A percentile compares a stretch with the other conserved stretches of the same genome.
Evolutionary conservation across 2,329 filamentous ascomycete genomes (phyloP).

Genomic region (Fusarium tanahbumbuense): DNA sequence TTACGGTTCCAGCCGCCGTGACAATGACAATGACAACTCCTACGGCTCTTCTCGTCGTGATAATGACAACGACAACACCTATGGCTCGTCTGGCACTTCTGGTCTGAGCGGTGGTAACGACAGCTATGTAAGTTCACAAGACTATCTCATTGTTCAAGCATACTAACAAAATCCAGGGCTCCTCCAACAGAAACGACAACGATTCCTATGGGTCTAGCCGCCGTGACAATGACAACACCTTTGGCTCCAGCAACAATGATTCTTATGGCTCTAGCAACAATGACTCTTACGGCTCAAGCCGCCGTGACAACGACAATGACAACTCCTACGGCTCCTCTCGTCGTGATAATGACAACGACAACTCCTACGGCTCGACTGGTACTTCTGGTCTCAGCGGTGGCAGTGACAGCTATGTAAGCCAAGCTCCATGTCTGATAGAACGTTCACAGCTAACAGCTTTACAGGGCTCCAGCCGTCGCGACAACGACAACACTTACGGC

Average conservation of each 20-base stretch:
- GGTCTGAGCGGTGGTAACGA: background rate
- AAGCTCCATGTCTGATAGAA: background rate
- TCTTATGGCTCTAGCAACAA: slow-evolving; percentile 16
- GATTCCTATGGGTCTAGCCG: slow-evolving; percentile 15
- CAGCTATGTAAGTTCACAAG: slow-evolving; percentile 2
- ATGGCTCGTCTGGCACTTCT: slow-evolving; percentile 4
- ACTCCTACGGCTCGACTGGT: slow-evolving; percentile 12
- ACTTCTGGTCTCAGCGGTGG: slow-evolving; percentile 10
- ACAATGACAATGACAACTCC: slow-evolving; percentile 5
- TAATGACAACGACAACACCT: slow-evolving; percentile 16
- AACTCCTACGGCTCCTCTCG: slow-evolving; percentile 31
- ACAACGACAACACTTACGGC: slow-evolving; percentile 4
- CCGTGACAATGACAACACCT: slow-evolving; percentile 1
- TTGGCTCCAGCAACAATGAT: slow-evolving; percentile 9
- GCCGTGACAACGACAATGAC: slow-evolving; percentile 11
- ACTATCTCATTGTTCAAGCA: background rate
- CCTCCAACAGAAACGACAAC: background rate
- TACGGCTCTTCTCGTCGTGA: slow-evolving; percentile 17
- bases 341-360: slow-evolving; percentile 27
- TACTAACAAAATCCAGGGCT: slow-evolving; percentile 8
- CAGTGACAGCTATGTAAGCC: slow-evolving; percentile 17
- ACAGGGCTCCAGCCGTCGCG: background rate
- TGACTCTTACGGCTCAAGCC: slow-evolving; percentile 8
- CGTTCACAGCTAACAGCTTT: background rate
- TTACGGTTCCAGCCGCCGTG: slow-evolving; percentile 27